phyloP scores from a whole-genome alignment of 495 filamentous ascomycete species.

The Annulohypoxylon stygium region DNA sequence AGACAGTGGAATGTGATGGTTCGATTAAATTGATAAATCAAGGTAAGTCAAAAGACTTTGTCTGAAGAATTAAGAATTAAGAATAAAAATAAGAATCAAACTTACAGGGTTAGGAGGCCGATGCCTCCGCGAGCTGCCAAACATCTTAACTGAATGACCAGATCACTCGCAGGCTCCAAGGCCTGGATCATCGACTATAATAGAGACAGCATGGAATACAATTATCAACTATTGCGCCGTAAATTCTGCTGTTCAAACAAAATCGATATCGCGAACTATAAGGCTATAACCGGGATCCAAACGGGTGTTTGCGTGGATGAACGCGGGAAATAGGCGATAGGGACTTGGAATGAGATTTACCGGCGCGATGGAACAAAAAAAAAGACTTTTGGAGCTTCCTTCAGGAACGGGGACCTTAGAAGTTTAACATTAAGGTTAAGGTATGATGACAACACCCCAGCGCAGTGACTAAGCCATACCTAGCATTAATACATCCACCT shows the following conservation, averaged over 20 bases:
- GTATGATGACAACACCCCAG: constrained; percentile 43
- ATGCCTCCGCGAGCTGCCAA: constrained; percentile 60
- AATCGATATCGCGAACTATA: constrained; percentile 14
- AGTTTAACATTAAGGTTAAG: constrained; percentile 20
- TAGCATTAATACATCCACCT: background rate
- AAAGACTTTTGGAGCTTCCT: constrained; percentile 22
- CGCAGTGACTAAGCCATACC: constrained; percentile 30
- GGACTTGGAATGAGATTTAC: constrained; percentile 30
- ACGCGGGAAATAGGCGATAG: constrained; percentile 29
- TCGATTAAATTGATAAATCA: constrained; percentile 28
- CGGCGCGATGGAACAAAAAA: constrained; percentile 34
- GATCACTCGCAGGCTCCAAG: constrained; percentile 41
- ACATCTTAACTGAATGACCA: constrained; percentile 53
- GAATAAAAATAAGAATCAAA: background rate
- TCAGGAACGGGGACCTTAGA: constrained; percentile 40
- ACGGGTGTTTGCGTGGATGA: constrained; percentile 19
- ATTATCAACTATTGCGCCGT: constrained; percentile 24
- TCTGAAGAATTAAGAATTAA: constrained; percentile 26
- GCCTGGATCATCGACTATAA: constrained; percentile 45
- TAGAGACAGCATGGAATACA: constrained; percentile 44
- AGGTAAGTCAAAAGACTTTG: constrained; percentile 30
- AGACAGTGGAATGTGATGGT: constrained; percentile 42
- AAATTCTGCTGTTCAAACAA: background rate
- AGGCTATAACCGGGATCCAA: constrained; percentile 1
- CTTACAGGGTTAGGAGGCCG: constrained; percentile 62